Evolutionary conservation across 2,329 filamentous ascomycete species (phyloP).

Genomic region (Phoma sp.): DNA sequence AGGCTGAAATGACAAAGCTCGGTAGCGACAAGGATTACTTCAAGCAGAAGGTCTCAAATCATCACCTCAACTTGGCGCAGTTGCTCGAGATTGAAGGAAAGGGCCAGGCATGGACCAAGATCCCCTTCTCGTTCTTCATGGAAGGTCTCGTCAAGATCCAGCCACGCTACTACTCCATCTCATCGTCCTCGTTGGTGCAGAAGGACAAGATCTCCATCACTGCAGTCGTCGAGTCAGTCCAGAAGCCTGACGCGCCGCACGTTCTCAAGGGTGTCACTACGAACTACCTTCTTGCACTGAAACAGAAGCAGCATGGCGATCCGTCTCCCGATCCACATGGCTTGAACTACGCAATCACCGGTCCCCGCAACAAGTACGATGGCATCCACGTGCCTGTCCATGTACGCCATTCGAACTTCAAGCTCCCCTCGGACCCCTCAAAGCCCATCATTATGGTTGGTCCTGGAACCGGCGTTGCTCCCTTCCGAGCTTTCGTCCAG

Average conservation of each 20-base stretch:
- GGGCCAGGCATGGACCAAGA: constrained; percentile 77
- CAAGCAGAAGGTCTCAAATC: constrained; percentile 79
- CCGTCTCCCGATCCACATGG: constrained; percentile 82
- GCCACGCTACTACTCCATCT: constrained; percentile 99
- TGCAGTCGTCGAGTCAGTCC: constrained; percentile 86
- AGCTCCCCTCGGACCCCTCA: constrained; percentile 91
- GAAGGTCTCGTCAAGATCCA: constrained; percentile 95
- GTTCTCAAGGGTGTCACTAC: constrained; percentile 94
- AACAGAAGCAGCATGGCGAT: constrained; percentile 95
- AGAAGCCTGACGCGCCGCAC: constrained; percentile 76
- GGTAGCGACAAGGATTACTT: constrained; percentile 97
- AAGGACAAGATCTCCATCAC: constrained; percentile 96
- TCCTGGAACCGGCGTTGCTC: constrained; percentile 94
- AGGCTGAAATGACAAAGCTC: constrained; percentile 86
- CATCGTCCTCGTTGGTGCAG: constrained; percentile 92
- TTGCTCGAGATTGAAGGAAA: constrained; percentile 77
- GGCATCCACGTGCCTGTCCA: constrained; percentile 95
- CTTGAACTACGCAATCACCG: constrained; percentile 83
- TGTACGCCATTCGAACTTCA: constrained; percentile 98
- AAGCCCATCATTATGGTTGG: constrained; percentile 97
- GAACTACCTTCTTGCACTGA: constrained; percentile 93
- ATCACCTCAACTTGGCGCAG: constrained; percentile 89
- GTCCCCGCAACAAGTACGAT: constrained; percentile 96
- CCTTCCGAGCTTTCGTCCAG: constrained; percentile 94
- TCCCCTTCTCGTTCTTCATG: constrained; percentile 94